Conservation (phyloP, 305 asterid species). For the Fraxinus ornus region DNA sequence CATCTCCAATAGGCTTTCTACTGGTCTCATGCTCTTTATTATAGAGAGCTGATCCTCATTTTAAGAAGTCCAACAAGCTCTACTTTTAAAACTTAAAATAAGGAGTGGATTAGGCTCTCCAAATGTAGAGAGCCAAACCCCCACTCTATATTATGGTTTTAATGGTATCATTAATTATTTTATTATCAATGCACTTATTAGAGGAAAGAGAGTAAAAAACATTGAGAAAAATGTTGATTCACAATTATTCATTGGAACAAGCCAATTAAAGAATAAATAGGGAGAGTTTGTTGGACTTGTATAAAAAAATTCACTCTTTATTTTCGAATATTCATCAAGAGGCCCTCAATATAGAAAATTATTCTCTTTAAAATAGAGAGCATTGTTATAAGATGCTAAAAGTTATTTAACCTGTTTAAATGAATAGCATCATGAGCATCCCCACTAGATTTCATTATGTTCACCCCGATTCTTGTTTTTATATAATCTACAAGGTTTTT, state of each 20-base stretch:
- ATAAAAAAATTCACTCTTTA: not conserved
- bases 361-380: not conserved
- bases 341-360: not conserved
- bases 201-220: not conserved
- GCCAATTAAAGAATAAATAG: not conserved
- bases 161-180: not conserved
- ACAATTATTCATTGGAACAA: not conserved
- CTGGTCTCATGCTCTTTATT: not conserved
- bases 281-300: not conserved
- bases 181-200: not conserved
- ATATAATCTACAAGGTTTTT: not conserved
- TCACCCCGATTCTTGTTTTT: not conserved
- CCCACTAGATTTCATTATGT: not conserved
- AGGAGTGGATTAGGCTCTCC: not conserved
- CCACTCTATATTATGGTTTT: not conserved
- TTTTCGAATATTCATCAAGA: no score
- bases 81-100: not conserved
- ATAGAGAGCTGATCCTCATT: not conserved
- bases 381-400: not conserved
- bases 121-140: not conserved
- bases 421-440: not conserved
- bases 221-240: not conserved
- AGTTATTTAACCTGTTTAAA: not conserved
- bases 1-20: not conserved
- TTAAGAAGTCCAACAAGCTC: not conserved